These are phyloP conservation scores for Blastobotrys peoriensis DNA, from an alignment of 805 yeast species.

Conservation along the genomic window DNA sequence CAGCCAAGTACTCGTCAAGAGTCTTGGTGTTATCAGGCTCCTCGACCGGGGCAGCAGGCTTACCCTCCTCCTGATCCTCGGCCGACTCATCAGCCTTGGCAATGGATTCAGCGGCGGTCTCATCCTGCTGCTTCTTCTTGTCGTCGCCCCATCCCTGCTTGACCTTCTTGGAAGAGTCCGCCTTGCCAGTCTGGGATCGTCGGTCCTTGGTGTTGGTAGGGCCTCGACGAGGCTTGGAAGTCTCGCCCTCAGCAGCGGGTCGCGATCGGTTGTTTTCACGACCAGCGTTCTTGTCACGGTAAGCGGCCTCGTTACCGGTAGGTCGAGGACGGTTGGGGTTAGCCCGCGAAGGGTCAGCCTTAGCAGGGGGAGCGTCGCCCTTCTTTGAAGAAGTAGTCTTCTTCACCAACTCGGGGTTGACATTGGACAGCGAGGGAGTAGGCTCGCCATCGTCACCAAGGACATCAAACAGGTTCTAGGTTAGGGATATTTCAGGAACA, in stretches of 20 bases:
- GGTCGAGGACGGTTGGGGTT: constrained; percentile 46
- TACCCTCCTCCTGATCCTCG: constrained; percentile 33
- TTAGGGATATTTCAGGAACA: too few relatives aligned
- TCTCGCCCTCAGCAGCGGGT: constrained; percentile 22
- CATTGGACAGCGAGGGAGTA: constrained; percentile 11
- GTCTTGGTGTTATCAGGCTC: constrained; percentile 54
- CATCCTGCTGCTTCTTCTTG: constrained; percentile 60
- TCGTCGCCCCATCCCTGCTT: constrained; percentile 87
- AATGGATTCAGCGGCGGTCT: constrained; percentile 41
- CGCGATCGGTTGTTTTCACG: constrained; percentile 46
- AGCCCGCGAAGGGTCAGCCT: constrained; percentile 56
- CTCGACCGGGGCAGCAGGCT: constrained; percentile 36
- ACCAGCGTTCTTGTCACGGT: constrained; percentile 69
- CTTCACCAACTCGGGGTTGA: constrained; percentile 48
- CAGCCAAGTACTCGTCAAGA: constrained; percentile 80
- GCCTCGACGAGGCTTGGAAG: constrained; percentile 44
- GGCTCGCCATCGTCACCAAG: constrained; percentile 21
- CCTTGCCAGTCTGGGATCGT: constrained; percentile 76
- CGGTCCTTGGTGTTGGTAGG: constrained; percentile 60
- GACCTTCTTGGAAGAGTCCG: constrained; percentile 79
- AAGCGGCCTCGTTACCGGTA: constrained; percentile 80
- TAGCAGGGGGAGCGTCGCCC: constrained; percentile 59
- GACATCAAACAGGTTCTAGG: constrained; percentile 23
- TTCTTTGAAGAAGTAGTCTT: constrained; percentile 80
- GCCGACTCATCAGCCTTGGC: constrained; percentile 35